Evolutionary conservation across 1,284 basidiomycete species (phyloP).

Genomic region (Inonotus hispidus): DNA sequence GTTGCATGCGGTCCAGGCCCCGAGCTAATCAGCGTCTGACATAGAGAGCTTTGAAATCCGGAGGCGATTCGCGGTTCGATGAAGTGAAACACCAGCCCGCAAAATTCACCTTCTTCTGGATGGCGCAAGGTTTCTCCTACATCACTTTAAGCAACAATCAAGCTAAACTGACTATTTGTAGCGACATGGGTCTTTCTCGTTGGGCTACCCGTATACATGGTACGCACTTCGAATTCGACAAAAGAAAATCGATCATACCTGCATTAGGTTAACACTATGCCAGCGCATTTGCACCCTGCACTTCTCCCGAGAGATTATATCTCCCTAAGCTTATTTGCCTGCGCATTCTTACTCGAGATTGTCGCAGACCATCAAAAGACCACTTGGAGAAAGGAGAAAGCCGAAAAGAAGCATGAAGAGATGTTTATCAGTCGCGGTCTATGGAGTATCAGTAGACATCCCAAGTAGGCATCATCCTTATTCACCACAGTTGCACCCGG

Average conservation of each 20-base stretch:
- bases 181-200: conserved; percentile 68
- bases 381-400: conserved; percentile 57
- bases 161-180: conserved; percentile 23
- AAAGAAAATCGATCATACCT: conserved; percentile 9
- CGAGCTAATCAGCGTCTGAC: not conserved
- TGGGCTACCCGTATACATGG: conserved; percentile 64
- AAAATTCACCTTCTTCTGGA: conserved; percentile 63
- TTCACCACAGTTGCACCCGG: not conserved
- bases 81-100: conserved; percentile 57
- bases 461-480: conserved; percentile 47
- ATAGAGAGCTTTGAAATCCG: conserved; percentile 40
- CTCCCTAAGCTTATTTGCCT: conserved; percentile 51
- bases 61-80: conserved; percentile 66
- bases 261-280: conserved; percentile 52
- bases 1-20: not conserved
- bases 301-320: conserved; percentile 55
- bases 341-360: conserved; percentile 58
- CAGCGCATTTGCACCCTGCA: conserved; percentile 49
- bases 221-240: conserved; percentile 21
- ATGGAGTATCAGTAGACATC: conserved; percentile 71
- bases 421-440: conserved; percentile 69
- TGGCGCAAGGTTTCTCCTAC: conserved; percentile 50
- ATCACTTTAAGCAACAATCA: not conserved
- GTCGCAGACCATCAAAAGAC: conserved; percentile 70
- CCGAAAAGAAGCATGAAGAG: conserved; percentile 68